Evolutionary conservation across 345 rosid species (phyloP).

Genomic region (Hirschfeldia incana): DNA sequence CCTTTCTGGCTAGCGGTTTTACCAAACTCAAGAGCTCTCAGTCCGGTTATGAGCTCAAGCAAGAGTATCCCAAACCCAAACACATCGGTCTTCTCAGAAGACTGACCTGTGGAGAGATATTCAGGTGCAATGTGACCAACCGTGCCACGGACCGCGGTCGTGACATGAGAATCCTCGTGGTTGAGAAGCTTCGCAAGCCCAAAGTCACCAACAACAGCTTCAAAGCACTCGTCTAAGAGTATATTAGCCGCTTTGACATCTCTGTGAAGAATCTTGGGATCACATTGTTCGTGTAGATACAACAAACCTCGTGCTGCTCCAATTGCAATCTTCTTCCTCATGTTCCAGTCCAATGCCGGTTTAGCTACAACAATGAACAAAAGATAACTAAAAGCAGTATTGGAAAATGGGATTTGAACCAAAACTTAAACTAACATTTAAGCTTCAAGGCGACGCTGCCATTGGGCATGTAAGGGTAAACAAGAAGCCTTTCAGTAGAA

Average conservation of each 20-base stretch:
- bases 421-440: constrained; percentile 57
- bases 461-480: constrained; percentile 89
- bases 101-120: background rate
- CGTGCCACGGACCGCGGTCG: background rate
- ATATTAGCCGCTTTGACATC: too few relatives aligned
- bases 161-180: background rate
- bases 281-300: constrained; percentile 40
- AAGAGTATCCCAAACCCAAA: too few relatives aligned
- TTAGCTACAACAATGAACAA: constrained; percentile 48
- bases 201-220: too few relatives aligned
- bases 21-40: too few relatives aligned
- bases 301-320: constrained; percentile 92
- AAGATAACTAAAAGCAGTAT: too few relatives aligned
- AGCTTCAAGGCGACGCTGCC: constrained; percentile 95
- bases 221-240: too few relatives aligned
- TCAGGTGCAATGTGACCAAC: background rate
- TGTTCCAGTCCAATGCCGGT: constrained; percentile 85
- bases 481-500: constrained; percentile 70
- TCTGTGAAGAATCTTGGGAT: too few relatives aligned
- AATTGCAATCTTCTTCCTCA: constrained; percentile 84
- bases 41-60: too few relatives aligned
- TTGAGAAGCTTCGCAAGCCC: too few relatives aligned
- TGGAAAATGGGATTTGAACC: background rate
- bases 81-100: background rate
- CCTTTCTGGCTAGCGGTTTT: too few relatives aligned